Base-by-base conservation (phyloP, 768 basidiomycete species). In the Amyloporia xantha region DNA sequence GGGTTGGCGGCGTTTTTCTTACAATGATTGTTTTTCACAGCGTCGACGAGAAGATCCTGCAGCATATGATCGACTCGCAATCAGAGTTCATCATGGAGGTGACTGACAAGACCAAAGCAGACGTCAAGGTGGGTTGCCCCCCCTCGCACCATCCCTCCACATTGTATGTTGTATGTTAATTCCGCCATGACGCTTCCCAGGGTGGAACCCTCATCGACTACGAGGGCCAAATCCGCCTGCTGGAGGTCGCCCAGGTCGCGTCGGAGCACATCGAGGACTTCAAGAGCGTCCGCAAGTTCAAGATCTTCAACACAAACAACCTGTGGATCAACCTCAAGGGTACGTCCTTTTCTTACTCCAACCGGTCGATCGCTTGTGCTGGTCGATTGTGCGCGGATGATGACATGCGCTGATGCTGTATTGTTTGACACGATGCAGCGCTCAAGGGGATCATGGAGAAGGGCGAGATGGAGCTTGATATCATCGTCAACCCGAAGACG, bases 51-150 rank as follows among this genome's bases (percentile, higher is more conserved):
- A 76, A 72, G 55, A 86, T 86, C 61, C 61, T 81, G 50, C 70
- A 73, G 52, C 69, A 84, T 69, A 84, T 86, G 78, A 74, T 82
- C 40, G 75, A 81, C 56, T 68, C 66, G 25, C 71, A 79, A 50
- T 74, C 81, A 44, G 83, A 85, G 64, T 84, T 83, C 69, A 61
- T 84, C 56, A 83, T 82, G 82, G 82, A 86, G 60, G 81, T 86
- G 52, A 86, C 85, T 9, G 85, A 86, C 75, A 86, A 86, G 74
- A 86, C 85, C 58, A 86, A 86, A 71, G 84, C 85, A 25, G 84
- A 86, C 57, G 79, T 86, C 67, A 86, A 86, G 68, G 64, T 58
- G 28, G 7, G n/a, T n/a, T n/a, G n/a, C n/a, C n/a, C n/a, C n/a
- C n/a, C n/a, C n/a, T n/a, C n/a, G n/a, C n/a, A n/a, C n/a, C n/a